Percentiles rank a stretch among this genome's conserved stretches.
These are phyloP conservation scores for Lotmaria passim DNA, from an alignment of 208 protist genomes.

Conservation along the genomic window DNA sequence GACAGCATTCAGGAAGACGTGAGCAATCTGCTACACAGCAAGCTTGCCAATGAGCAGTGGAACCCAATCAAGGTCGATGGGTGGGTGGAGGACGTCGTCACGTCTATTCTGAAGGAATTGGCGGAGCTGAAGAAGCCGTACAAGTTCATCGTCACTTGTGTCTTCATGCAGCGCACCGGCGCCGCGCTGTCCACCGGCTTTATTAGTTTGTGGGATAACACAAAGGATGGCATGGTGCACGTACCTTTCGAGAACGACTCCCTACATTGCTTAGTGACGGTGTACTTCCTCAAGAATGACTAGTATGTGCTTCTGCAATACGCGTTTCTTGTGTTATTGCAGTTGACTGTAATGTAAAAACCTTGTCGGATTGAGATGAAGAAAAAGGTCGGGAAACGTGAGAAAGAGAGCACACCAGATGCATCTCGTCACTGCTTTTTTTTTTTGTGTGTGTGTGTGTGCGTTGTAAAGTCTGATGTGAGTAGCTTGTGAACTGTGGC, in stretches of 20 bases:
- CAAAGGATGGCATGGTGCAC: constrained; percentile 89
- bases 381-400: too few species aligned
- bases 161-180: constrained; percentile 93
- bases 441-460: too few species aligned
- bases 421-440: too few species aligned
- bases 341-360: too few species aligned
- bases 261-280: constrained; percentile 82
- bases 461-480: too few species aligned
- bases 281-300: constrained; percentile 91
- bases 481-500: too few species aligned
- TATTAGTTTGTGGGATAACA: constrained; percentile 93
- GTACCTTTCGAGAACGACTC: constrained; percentile 88
- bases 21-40: constrained; percentile 54
- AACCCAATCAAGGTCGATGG: constrained; percentile 81
- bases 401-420: too few species aligned
- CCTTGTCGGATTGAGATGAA: too few species aligned
- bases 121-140: constrained; percentile 93
- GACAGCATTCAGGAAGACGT: constrained; percentile 88
- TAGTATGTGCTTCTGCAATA: constrained; percentile 28
- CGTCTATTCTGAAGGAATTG: constrained; percentile 73
- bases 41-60: constrained; percentile 80
- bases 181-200: constrained; percentile 89
- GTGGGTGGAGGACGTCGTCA: constrained; percentile 86
- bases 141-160: constrained; percentile 92
- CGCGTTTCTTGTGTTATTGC: constrained; percentile 3